Evolutionary conservation across 371 early-diverging fungal genomes (phyloP), one percentile per base, ranked within the genome.

Genomic region (Apophysomyces sp.): DNA sequence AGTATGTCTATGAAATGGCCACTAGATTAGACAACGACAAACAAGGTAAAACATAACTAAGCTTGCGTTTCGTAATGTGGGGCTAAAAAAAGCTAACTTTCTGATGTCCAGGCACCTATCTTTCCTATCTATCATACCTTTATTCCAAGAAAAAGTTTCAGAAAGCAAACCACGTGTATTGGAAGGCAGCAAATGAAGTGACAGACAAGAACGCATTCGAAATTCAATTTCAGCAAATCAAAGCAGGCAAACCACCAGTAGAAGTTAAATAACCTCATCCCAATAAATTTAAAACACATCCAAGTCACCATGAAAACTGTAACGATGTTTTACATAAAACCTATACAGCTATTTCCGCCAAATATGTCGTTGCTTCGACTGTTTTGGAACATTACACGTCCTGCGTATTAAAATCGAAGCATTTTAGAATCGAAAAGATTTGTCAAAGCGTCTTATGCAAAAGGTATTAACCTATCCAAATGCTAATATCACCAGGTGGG

Each of bases 101-200:
- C 27, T 41, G 52, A 12, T 26, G 24, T 3, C 28, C 65, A 79
- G 83, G 80, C 52, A 73, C 80, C 18, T 88, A 88, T 82, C 79
- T 87, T 9, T 68, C 69, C 2, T 87, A 80, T 68, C 66, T 90
- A 57, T 66, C 65, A n/a, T 85, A 85, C 65, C 79, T 88, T 61
- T 68, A 86, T 29, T 68, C 71, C 15, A 70, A 74, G 32, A 69
- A 71, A 27, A 78, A 83, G 53, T 77, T 77, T 60, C 68, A 72
- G 58, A 61, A 71, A 54, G 74, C 87, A 36, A 67, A 81, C 63
- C 56, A 79, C n/a, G 76, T 90, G 28, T 74, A 86, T 54, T 89
- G 86, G 86, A 75, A 82, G 37, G 92, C 90, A 3, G 58, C 68
- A 27, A 86, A 86, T 68, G 76, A 73, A 2, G 84, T 89, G 2